Conservation (phyloP, 768 basidiomycete species). For the Chalciporus chontae region DNA sequence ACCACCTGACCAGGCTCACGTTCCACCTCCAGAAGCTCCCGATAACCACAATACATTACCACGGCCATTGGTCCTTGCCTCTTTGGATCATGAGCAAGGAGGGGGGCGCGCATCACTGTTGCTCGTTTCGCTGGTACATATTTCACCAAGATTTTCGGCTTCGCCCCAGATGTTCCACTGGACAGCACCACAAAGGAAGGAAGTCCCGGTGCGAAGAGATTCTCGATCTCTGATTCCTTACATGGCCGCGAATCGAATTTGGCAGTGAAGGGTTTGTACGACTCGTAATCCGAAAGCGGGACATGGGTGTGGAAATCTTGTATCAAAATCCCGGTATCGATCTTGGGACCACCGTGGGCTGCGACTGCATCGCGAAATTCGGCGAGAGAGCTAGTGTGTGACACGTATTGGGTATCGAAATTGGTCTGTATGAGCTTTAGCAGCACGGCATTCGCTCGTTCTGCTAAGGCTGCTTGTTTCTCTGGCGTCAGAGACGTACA, state of each 20-base stretch:
- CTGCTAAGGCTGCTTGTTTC: neutral
- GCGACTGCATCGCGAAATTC: conserved; percentile 10
- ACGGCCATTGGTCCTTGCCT: neutral
- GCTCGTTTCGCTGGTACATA: conserved; percentile 1
- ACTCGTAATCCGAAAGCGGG: conserved; percentile 12
- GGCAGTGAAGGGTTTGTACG: conserved; percentile 12
- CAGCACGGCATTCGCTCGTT: neutral
- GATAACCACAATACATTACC: neutral
- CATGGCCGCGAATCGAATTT: conserved; percentile 16
- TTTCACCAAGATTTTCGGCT: conserved; percentile 4
- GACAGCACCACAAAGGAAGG: conserved; percentile 8
- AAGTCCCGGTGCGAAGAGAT: conserved; percentile 20
- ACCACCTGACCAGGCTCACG: conserved; percentile 3
- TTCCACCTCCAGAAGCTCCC: conserved; percentile 5
- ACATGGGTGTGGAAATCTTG: conserved; percentile 6
- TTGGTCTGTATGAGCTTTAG: conserved; percentile 11
- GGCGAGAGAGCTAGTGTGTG: neutral
- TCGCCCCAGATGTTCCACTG: conserved; percentile 15
- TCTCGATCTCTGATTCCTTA: conserved; percentile 15
- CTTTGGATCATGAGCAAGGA: neutral
- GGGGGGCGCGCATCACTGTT: neutral
- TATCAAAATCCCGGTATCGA: conserved; percentile 6
- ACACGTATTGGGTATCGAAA: conserved; percentile 2
- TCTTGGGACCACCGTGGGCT: neutral
- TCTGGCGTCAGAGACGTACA: neutral